These are phyloP conservation scores for Microbotryum saponariae DNA, from an alignment of 1,284 basidiomycete genomes.

Conservation along the genomic window DNA sequence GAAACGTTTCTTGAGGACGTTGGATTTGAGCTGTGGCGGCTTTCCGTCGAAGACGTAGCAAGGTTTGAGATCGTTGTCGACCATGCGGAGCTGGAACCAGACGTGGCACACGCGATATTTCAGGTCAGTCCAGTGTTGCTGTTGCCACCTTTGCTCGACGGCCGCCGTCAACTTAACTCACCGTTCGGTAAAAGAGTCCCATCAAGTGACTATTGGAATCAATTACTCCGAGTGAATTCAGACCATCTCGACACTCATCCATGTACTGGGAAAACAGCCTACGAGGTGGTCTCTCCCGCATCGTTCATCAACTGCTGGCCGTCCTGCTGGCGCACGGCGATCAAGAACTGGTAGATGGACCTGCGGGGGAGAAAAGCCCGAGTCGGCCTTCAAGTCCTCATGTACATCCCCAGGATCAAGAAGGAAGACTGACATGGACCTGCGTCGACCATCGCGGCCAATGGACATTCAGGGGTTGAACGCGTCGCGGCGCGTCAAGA, in stretches of 20 bases:
- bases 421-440: background rate
- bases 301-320: slow-evolving; percentile 96
- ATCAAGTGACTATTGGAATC: slow-evolving; percentile 50
- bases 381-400: too few relatives aligned
- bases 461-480: too few relatives aligned
- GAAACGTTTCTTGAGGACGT: slow-evolving; percentile 91
- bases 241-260: too few relatives aligned
- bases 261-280: slow-evolving; percentile 18
- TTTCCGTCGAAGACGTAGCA: slow-evolving; percentile 98
- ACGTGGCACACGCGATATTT: background rate
- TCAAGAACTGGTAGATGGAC: slow-evolving; percentile 73
- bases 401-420: too few relatives aligned
- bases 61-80: slow-evolving; percentile 98
- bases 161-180: background rate
- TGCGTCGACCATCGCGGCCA: too few relatives aligned
- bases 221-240: background rate
- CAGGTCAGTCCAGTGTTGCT: background rate
- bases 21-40: slow-evolving; percentile 92
- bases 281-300: slow-evolving; percentile 86
- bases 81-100: slow-evolving; percentile 72
- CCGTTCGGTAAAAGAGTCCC: slow-evolving; percentile 85
- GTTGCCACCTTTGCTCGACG: too few relatives aligned
- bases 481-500: too few relatives aligned
- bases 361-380: slow-evolving; percentile 4
- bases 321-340: slow-evolving; percentile 89